Conservation (phyloP, 768 basidiomycete species). For the Roridomyces roridus region DNA sequence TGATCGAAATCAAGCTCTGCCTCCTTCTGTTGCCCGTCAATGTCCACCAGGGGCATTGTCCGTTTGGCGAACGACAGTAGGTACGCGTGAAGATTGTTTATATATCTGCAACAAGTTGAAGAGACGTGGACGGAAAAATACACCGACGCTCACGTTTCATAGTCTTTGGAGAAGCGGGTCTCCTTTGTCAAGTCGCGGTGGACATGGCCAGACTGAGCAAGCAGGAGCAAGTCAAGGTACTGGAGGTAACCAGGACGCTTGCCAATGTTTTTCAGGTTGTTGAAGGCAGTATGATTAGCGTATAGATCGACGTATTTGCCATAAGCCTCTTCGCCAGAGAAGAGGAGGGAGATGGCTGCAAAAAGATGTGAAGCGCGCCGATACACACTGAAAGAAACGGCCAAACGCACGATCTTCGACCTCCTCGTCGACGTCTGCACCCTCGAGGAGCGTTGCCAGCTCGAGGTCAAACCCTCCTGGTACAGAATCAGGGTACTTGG, state of each 20-base stretch:
- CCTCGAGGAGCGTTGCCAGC: slow-evolving; percentile 81
- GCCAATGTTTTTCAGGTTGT: slow-evolving; percentile 86
- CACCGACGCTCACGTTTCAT: slow-evolving; percentile 65
- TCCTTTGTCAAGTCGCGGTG: slow-evolving; percentile 77
- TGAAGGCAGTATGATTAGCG: slow-evolving; percentile 84
- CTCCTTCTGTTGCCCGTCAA: slow-evolving; percentile 69
- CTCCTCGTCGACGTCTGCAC: slow-evolving; percentile 74
- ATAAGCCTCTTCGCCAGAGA: slow-evolving; percentile 95
- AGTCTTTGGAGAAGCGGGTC: slow-evolving; percentile 73
- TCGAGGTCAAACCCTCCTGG: slow-evolving; percentile 85
- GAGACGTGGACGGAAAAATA: slow-evolving; percentile 1
- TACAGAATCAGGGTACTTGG: slow-evolving; percentile 91
- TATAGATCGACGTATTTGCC: slow-evolving; percentile 96
- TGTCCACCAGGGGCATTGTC: slow-evolving; percentile 82
- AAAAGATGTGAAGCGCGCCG: slow-evolving; percentile 11
- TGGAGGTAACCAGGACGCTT: slow-evolving; percentile 90
- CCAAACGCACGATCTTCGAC: slow-evolving; percentile 80
- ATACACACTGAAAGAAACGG: slow-evolving; percentile 6
- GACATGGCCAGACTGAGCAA: slow-evolving; percentile 61
- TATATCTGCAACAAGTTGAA: slow-evolving; percentile 62
- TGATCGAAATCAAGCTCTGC: slow-evolving; percentile 74
- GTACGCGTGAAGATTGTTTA: slow-evolving; percentile 82
- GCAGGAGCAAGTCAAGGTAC: slow-evolving; percentile 87
- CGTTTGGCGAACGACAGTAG: slow-evolving; percentile 86
- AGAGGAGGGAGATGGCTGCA: slow-evolving; percentile 79